Evolutionary conservation across 441 rosid genomes (phyloP).

Genomic region (Hura crepitans): DNA sequence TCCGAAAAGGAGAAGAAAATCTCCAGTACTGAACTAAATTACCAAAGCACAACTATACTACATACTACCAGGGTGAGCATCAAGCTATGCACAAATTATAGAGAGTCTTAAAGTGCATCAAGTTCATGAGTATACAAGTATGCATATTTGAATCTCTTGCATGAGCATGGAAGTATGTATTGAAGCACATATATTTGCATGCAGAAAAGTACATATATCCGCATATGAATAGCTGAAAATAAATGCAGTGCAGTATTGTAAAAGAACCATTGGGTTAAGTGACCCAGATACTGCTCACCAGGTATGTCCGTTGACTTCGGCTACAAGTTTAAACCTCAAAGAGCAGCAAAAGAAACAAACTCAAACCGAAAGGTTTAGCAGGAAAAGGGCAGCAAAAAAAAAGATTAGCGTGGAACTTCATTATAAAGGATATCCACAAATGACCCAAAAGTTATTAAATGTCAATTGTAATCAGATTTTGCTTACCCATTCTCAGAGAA

Average conservation of each 20-base stretch:
- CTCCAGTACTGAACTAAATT: no score
- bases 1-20: no score
- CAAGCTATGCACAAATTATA: background rate
- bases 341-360: background rate
- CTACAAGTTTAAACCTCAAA: background rate
- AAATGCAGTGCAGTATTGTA: background rate
- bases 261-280: background rate
- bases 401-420: background rate
- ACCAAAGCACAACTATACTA: no score
- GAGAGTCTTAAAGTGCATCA: background rate
- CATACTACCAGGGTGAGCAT: no score
- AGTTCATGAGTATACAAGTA: background rate
- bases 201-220: background rate
- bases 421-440: background rate
- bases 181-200: no score
- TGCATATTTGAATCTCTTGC: background rate
- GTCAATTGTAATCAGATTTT: background rate
- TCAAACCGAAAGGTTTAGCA: background rate
- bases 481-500: conserved; percentile 72
- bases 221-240: background rate
- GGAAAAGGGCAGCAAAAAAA: background rate
- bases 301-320: background rate
- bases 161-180: no score
- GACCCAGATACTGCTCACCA: background rate
- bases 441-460: background rate